A percentile compares a stretch with the other conserved stretches of the same genome.
These are phyloP conservation scores for Debaryomyces hansenii DNA, from an alignment of 805 yeast species.

Conservation along the genomic window DNA sequence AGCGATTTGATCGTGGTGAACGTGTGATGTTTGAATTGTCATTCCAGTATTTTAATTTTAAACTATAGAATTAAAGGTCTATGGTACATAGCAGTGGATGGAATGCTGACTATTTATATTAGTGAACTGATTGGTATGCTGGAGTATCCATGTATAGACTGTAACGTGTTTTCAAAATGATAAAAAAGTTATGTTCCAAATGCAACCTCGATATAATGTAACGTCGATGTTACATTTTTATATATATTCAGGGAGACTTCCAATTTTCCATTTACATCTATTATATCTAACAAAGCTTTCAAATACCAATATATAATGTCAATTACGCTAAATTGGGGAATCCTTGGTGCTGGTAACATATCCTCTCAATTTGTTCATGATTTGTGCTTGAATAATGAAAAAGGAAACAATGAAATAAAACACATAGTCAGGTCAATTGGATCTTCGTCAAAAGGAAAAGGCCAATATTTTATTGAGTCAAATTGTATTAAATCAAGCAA, in stretches of 20 bases:
- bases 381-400: constrained; percentile 25
- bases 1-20: constrained; percentile 36
- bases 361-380: constrained; percentile 46
- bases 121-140: neutral
- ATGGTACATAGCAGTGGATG: no score
- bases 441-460: constrained; percentile 34
- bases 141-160: no score
- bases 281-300: neutral
- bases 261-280: neutral
- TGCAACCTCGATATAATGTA: no score
- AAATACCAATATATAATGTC: neutral
- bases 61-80: no score
- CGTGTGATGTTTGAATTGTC: constrained; percentile 20
- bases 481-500: constrained; percentile 13
- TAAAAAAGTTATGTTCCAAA: no score
- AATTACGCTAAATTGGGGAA: constrained; percentile 42
- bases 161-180: neutral
- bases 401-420: constrained; percentile 19
- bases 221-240: neutral
- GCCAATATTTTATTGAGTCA: constrained; percentile 27
- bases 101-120: neutral
- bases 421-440: constrained; percentile 43
- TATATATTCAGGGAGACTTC: neutral
- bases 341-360: constrained; percentile 50
- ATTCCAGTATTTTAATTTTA: constrained; percentile 3